Base-by-base conservation (phyloP, 1,284 basidiomycete species). In the Boletus sp. region DNA sequence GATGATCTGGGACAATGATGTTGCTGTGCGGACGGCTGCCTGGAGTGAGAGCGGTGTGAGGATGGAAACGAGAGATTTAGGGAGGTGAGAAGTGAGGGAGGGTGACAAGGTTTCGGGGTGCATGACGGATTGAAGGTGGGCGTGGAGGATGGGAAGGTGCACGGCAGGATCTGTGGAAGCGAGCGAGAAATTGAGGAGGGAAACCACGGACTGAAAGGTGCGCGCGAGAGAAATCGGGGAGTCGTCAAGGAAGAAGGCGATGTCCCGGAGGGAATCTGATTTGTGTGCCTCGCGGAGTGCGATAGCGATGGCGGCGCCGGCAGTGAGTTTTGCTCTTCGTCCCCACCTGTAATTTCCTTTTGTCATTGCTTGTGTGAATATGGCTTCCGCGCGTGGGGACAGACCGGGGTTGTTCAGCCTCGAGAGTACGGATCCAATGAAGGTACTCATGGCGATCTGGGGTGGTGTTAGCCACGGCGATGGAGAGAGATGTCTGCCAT, bases 271-370 rank as follows among this genome's bases (percentile, higher is more conserved):
- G 9, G 76, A 77, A 58, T 86, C 82, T 35, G 81, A 78, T 50
- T 78, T 80, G 57, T 72, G 76, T 47, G 74, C 73, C 67, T 88
- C 83, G 40, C 86, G 80, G 29, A 88, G 69, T 6, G 84, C 81
- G 48, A 88, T 72, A 19, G 78, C 75, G 26, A 89, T 69, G 33
- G 80, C 75, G 2, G 82, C 84, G 12, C 80, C 86, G 0, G 84
- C 82, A 16, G 77, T 72, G 33, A 80, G 70, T 62, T 77, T 83
- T 14, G 86, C 82, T 55, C 73, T 80, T 41, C 76, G 73, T 25
- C 86, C 87, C 84, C 86, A 89, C 25, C 76, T 76, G 58, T 78
- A 82, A 8, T 69, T 63, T 14, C 76, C 77, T 32, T 69, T 70
- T 23, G 66, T 51, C 77, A 81, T 84, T 19, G 77, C 78, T 55